A percentile compares a stretch with the other conserved stretches of the same genome.
phyloP scores from a whole-genome alignment of 1,139 yeast genomes.

The Yamadazyma kanchanaburiensis region DNA sequence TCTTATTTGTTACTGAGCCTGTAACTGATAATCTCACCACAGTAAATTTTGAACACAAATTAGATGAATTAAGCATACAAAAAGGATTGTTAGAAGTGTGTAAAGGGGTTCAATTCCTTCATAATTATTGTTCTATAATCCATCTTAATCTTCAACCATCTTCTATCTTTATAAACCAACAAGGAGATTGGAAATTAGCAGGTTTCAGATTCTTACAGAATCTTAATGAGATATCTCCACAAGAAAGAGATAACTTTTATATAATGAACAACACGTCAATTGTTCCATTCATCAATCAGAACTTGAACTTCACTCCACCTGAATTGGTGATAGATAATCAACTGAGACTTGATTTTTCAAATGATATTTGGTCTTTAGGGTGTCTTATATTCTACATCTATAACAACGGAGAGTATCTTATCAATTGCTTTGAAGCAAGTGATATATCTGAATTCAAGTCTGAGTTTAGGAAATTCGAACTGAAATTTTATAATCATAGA shows the following conservation, averaged over 20 bases:
- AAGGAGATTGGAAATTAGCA: conserved; percentile 91
- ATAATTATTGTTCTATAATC: conserved; percentile 68
- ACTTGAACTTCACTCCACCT: conserved; percentile 60
- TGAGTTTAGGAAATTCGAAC: conserved; percentile 41
- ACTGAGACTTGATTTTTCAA: conserved; percentile 52
- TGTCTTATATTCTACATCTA: conserved; percentile 68
- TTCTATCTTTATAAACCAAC: conserved; percentile 71
- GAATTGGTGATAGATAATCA: conserved; percentile 28
- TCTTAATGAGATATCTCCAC: conserved; percentile 43
- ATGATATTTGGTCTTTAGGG: conserved; percentile 86
- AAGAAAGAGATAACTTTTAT: conserved; percentile 51
- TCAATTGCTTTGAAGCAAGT: conserved; percentile 47
- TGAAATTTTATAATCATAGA: conserved; percentile 40
- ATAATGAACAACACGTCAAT: conserved; percentile 69
- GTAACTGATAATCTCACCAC: conserved; percentile 59
- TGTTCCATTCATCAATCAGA: conserved; percentile 73
- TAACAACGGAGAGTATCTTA: conserved; percentile 42
- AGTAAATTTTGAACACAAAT: conserved; percentile 33
- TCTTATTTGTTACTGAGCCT: conserved; percentile 83
- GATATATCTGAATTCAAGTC: conserved; percentile 47
- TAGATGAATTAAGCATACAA: conserved; percentile 73
- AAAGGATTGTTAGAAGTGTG: conserved; percentile 80
- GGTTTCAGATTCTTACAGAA: conserved; percentile 71
- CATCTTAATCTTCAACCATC: conserved; percentile 80
- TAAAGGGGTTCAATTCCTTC: conserved; percentile 79